These are phyloP conservation scores for Basidiobolus meristosporus DNA, from an alignment of 371 early-diverging fungal species.

Conservation along the genomic window DNA sequence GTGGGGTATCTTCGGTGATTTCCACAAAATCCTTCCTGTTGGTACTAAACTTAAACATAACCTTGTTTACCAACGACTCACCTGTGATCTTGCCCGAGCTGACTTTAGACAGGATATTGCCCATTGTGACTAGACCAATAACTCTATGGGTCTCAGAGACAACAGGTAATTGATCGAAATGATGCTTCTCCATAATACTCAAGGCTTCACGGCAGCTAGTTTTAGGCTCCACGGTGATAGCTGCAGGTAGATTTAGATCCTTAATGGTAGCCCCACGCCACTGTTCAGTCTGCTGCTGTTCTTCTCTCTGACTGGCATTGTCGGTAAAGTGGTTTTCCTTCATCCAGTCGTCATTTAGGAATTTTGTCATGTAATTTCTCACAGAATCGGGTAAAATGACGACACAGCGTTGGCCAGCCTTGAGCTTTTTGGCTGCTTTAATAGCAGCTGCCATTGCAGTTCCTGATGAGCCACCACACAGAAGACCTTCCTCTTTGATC, in stretches of 20 bases:
- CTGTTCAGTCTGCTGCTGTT: slow-evolving; percentile 35
- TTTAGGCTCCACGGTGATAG: slow-evolving; percentile 45
- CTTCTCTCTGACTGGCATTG: slow-evolving; percentile 34
- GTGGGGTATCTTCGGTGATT: slow-evolving; percentile 62
- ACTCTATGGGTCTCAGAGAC: slow-evolving; percentile 35
- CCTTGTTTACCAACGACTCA: slow-evolving; percentile 42
- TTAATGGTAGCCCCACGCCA: slow-evolving; percentile 65
- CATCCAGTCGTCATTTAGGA: slow-evolving; percentile 93
- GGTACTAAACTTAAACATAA: slow-evolving; percentile 64
- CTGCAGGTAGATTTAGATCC: slow-evolving; percentile 57
- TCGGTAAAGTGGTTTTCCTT: slow-evolving; percentile 48
- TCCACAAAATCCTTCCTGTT: slow-evolving; percentile 42
- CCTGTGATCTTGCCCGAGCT: slow-evolving; percentile 44
- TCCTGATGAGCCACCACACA: slow-evolving; percentile 89
- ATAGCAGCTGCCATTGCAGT: slow-evolving; percentile 77
- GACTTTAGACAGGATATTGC: slow-evolving; percentile 69
- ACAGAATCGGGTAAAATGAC: slow-evolving; percentile 91
- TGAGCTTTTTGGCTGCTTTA: slow-evolving; percentile 61
- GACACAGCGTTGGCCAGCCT: slow-evolving; percentile 75
- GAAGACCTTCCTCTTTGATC: slow-evolving; percentile 89
- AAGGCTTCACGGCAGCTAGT: slow-evolving; percentile 69
- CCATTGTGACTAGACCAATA: slow-evolving; percentile 72
- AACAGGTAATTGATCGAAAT: slow-evolving; percentile 91
- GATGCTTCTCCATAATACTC: slow-evolving; percentile 64
- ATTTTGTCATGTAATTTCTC: slow-evolving; percentile 96